Evolutionary conservation across 129 eudicot genomes (phyloP).

Genomic region (Lactuca saligna): DNA sequence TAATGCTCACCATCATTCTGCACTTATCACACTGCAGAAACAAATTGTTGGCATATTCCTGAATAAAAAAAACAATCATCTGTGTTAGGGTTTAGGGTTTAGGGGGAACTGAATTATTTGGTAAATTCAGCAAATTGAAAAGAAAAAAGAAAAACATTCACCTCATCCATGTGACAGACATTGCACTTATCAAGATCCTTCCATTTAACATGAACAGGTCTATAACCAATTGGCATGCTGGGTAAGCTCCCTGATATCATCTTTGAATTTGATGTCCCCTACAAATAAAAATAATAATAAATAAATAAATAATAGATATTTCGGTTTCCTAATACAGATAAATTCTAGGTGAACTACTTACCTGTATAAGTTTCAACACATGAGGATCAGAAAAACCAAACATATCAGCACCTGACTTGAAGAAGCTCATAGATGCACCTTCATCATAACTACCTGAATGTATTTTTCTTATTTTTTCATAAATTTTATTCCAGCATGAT

Average conservation of each 20-base stretch:
- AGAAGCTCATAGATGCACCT: constrained; percentile 35
- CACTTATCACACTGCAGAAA: constrained; percentile 99
- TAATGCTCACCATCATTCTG: constrained; percentile 98
- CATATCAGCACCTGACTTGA: constrained; percentile 73
- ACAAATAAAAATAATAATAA: constrained; percentile 27
- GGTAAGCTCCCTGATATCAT: constrained; percentile 40
- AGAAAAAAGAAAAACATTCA: constrained; percentile 13
- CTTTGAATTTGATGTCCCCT: constrained; percentile 66
- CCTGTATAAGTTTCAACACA: constrained; percentile 72
- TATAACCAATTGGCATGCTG: constrained; percentile 61
- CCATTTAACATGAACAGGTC: constrained; percentile 87
- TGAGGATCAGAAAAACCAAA: constrained; percentile 88
- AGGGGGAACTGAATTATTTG: background rate
- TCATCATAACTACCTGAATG: constrained; percentile 38
- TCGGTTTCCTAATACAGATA: background rate
- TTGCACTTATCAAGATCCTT: constrained; percentile 96
- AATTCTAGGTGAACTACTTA: constrained; percentile 45
- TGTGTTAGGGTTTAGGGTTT: constrained; percentile 9
- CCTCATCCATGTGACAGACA: constrained; percentile 99
- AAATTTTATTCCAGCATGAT: constrained; percentile 70
- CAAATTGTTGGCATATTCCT: constrained; percentile 94
- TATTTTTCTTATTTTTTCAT: constrained; percentile 50
- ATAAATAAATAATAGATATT: background rate
- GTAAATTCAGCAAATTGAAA: constrained; percentile 1
- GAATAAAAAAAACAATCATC: constrained; percentile 21